A percentile compares a stretch with the other conserved stretches of the same genome.
Evolutionary conservation across 805 yeast species (phyloP).

Genomic region (Starmerella geochares): DNA sequence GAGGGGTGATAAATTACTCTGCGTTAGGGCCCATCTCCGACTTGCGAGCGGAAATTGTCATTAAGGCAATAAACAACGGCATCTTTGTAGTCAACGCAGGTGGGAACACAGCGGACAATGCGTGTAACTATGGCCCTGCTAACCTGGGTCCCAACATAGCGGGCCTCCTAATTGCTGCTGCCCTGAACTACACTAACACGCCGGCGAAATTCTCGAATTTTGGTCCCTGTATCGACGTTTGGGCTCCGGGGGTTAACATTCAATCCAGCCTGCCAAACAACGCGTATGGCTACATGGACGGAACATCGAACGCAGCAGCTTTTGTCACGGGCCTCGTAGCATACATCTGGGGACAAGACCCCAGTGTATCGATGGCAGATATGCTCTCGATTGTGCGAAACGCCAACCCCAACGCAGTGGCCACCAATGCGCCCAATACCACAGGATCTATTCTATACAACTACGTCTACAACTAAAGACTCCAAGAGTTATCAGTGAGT

Average conservation of each 20-base stretch:
- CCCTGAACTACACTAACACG: slow-evolving; percentile 60
- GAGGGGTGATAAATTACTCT: slow-evolving; percentile 27
- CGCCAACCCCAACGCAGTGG: slow-evolving; percentile 10
- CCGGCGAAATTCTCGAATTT: slow-evolving; percentile 79
- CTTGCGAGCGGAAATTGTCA: slow-evolving; percentile 26
- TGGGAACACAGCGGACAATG: slow-evolving; percentile 69
- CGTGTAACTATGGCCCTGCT: slow-evolving; percentile 81
- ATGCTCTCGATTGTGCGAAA: slow-evolving; percentile 2
- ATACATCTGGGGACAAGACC: slow-evolving; percentile 43
- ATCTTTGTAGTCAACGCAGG: slow-evolving; percentile 31
- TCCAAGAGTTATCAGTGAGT: slow-evolving; percentile 6
- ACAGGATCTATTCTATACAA: slow-evolving; percentile 14
- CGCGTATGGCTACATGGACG: slow-evolving; percentile 31
- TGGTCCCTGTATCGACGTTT: slow-evolving; percentile 84
- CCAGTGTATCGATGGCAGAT: slow-evolving; percentile 8
- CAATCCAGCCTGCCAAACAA: slow-evolving; percentile 33
- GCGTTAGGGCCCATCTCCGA: slow-evolving; percentile 22
- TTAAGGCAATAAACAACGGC: slow-evolving; percentile 21
- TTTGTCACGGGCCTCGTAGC: slow-evolving; percentile 84
- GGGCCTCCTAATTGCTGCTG: slow-evolving; percentile 71
- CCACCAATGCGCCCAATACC: slow-evolving; percentile 3
- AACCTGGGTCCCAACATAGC: slow-evolving; percentile 49
- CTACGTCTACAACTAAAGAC: slow-evolving; percentile 2
- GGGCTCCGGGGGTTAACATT: slow-evolving; percentile 80
- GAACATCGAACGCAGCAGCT: slow-evolving; percentile 96